These are phyloP conservation scores for Hypoxylon rubiginosum DNA, from an alignment of 2,329 filamentous ascomycete species.

Conservation along the genomic window DNA sequence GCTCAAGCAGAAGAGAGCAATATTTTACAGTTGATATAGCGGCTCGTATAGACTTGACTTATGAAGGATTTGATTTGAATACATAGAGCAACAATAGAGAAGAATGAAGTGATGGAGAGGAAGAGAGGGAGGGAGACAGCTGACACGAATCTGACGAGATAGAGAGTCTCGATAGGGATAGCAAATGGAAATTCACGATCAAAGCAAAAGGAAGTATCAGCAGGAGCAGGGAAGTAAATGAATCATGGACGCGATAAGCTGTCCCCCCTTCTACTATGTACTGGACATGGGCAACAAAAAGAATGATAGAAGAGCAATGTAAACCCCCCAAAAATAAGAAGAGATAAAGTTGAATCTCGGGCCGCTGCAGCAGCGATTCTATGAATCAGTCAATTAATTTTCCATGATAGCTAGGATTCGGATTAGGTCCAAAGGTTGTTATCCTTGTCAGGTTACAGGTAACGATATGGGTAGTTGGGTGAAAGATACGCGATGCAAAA, in stretches of 20 bases:
- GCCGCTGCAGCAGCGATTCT: conserved; percentile 23
- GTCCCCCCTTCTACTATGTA: not conserved
- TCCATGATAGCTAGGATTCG: conserved; percentile 36
- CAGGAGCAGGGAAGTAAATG: conserved; percentile 10
- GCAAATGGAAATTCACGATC: conserved; percentile 11
- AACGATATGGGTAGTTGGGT: conserved; percentile 5
- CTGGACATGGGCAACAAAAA: conserved; percentile 5
- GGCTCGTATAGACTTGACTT: not conserved
- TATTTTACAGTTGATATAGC: not conserved
- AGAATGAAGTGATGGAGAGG: not conserved
- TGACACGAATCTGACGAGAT: conserved; percentile 11
- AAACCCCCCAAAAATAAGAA: conserved; percentile 12
- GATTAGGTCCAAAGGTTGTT: conserved; percentile 32
- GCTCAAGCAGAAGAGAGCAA: conserved; percentile 14
- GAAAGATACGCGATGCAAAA: not conserved
- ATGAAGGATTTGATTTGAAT: not conserved
- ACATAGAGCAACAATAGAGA: conserved; percentile 2
- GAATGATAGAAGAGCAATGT: conserved; percentile 4
- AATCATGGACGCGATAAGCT: conserved; percentile 22
- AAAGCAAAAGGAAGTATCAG: conserved; percentile 17
- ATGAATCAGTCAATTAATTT: conserved; percentile 41
- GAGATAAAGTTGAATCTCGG: conserved; percentile 21
- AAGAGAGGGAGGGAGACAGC: conserved; percentile 1
- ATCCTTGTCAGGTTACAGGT: conserved; percentile 32
- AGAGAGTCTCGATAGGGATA: conserved; percentile 19